Evolutionary conservation across 371 early-diverging fungal species (phyloP).

Genomic region (Amoeboaphelidium occidentale): DNA sequence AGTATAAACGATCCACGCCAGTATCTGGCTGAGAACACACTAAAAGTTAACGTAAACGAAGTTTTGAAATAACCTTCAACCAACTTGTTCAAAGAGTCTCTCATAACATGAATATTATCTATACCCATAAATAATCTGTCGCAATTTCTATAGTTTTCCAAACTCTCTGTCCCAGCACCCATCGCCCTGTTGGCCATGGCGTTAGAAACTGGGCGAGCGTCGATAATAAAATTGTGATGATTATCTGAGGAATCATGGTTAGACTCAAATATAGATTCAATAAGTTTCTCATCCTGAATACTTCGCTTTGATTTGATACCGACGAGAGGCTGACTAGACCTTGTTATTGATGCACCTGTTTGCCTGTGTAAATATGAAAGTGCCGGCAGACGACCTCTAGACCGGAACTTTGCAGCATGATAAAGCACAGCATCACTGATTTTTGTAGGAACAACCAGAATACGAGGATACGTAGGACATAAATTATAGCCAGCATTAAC

Average conservation of each 20-base stretch:
- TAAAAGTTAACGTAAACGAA: neutral
- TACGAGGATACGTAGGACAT: conserved; percentile 65
- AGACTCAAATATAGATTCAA: conserved; percentile 57
- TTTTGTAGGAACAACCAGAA: conserved; percentile 54
- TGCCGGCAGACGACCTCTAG: conserved; percentile 69
- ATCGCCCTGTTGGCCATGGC: conserved; percentile 77
- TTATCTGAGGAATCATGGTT: neutral
- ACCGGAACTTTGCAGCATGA: conserved; percentile 71
- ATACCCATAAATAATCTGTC: conserved; percentile 66
- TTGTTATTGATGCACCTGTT: conserved; percentile 49
- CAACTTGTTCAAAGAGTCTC: conserved; percentile 56
- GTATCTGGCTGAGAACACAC: too few species aligned
- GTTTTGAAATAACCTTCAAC: conserved; percentile 34
- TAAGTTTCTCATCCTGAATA: conserved; percentile 84
- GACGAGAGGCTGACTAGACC: conserved; percentile 81
- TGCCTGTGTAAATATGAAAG: conserved; percentile 60
- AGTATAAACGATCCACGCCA: neutral
- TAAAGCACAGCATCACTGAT: conserved; percentile 71
- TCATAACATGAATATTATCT: conserved; percentile 91
- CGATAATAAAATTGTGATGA: conserved; percentile 51
- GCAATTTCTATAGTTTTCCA: conserved; percentile 70
- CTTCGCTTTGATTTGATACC: conserved; percentile 78
- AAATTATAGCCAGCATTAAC: conserved; percentile 17
- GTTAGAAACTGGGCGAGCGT: conserved; percentile 81
- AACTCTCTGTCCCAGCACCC: conserved; percentile 81